These are phyloP conservation scores for Boechera retrofracta DNA, from an alignment of 345 rosid species.

Conservation along the genomic window DNA sequence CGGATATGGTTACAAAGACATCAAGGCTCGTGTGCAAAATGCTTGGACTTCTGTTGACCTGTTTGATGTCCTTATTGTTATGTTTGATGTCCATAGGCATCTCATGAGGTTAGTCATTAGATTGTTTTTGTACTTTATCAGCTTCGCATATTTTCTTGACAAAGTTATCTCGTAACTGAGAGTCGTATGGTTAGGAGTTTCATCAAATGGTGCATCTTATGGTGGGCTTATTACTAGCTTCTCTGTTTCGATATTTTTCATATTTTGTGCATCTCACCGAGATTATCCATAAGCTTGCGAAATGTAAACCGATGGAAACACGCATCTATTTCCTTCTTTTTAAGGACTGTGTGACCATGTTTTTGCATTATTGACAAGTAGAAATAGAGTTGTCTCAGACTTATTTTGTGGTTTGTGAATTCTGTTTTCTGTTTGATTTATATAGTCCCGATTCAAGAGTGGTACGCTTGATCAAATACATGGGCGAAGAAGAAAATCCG, in stretches of 20 bases:
- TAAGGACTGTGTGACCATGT: neutral
- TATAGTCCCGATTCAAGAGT: conserved; percentile 88
- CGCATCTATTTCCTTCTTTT: neutral
- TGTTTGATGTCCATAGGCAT: conserved; percentile 94
- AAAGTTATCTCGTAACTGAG: neutral
- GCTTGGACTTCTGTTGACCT: conserved; percentile 81
- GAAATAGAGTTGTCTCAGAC: neutral
- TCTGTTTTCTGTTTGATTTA: conserved; percentile 24
- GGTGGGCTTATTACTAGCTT: conserved; percentile 1
- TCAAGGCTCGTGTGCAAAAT: conserved; percentile 77
- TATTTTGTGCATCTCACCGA: neutral
- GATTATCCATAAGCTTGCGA: conserved; percentile 14
- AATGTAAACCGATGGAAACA: neutral
- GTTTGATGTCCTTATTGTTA: conserved; percentile 83
- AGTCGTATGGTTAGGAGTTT: neutral
- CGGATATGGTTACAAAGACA: conserved; percentile 78
- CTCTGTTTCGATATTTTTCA: neutral
- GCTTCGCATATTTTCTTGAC: neutral
- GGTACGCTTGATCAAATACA: conserved; percentile 60
- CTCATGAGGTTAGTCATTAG: conserved; percentile 64
- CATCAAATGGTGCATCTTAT: conserved; percentile 1
- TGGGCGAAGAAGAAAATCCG: conserved; percentile 70
- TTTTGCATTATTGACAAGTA: neutral
- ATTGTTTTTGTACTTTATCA: conserved; percentile 2
- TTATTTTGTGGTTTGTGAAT: conserved; percentile 4